Conservation (phyloP, 2,329 filamentous ascomycete species). For the Trichoderma breve region DNA sequence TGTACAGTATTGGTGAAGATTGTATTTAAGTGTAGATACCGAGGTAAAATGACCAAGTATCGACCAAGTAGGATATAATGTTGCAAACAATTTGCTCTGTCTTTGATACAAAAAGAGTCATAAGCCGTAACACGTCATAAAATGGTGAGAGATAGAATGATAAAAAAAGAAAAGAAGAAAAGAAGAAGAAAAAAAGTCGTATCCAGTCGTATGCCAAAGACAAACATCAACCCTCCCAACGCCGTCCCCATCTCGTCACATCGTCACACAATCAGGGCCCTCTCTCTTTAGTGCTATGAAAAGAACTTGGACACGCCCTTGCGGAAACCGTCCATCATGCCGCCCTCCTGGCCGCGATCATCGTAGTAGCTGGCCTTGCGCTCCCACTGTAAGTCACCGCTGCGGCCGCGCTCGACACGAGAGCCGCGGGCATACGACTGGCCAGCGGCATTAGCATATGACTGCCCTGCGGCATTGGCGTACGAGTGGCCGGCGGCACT, state of each 20-base stretch:
- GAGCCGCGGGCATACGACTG: constrained; percentile 19
- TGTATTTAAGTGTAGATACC: neutral
- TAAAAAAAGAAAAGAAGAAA: neutral
- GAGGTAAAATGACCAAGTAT: neutral
- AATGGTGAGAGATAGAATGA: constrained; percentile 3
- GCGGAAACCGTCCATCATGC: constrained; percentile 37
- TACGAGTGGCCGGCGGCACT: neutral
- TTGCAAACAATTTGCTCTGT: neutral
- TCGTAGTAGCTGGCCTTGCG: constrained; percentile 32
- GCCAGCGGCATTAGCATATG: neutral
- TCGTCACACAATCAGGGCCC: neutral
- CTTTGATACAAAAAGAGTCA: constrained; percentile 8
- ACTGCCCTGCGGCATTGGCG: neutral
- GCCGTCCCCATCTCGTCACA: constrained; percentile 18
- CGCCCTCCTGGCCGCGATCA: constrained; percentile 26
- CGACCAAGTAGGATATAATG: neutral
- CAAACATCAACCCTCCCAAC: neutral
- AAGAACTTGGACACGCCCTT: constrained; percentile 44
- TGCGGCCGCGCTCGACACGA: constrained; percentile 35
- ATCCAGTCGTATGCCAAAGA: constrained; percentile 12
- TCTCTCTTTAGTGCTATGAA: constrained; percentile 24
- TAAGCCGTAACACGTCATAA: constrained; percentile 18
- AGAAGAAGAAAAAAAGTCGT: neutral
- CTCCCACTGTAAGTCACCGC: constrained; percentile 41
- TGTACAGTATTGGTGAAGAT: neutral